These are phyloP conservation scores for Adansonia rubrostipa DNA, from an alignment of 441 rosid species.

Conservation along the genomic window DNA sequence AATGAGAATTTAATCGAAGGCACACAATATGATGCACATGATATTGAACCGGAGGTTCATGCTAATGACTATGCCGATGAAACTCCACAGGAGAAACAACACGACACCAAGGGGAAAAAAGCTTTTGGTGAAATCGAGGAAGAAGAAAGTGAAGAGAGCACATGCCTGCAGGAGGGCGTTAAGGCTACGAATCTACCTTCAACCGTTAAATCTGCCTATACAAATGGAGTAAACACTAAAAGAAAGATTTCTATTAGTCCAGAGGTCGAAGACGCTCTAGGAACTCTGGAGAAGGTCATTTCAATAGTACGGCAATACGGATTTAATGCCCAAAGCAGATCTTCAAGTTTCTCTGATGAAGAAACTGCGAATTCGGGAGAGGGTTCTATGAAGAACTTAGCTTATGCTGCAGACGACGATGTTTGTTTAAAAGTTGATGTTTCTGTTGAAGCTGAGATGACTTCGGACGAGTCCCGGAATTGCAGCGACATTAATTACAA, in stretches of 20 bases:
- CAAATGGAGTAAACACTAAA: slow-evolving; percentile 32
- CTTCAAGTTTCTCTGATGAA: slow-evolving; percentile 38
- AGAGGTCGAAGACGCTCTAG: slow-evolving; percentile 75
- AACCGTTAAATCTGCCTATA: slow-evolving; percentile 20
- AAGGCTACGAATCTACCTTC: slow-evolving; percentile 27
- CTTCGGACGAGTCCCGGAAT: slow-evolving; percentile 46
- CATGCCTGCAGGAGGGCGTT: slow-evolving; percentile 28
- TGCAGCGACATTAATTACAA: slow-evolving; percentile 35
- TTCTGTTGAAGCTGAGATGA: slow-evolving; percentile 40
- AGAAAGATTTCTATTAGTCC: slow-evolving; percentile 54
- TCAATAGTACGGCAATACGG: slow-evolving; percentile 55
- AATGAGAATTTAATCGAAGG: slow-evolving; percentile 36
- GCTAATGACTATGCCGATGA: slow-evolving; percentile 21
- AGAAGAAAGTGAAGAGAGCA: slow-evolving; percentile 39
- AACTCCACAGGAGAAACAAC: slow-evolving; percentile 37
- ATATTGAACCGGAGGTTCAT: slow-evolving; percentile 30
- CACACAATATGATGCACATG: slow-evolving; percentile 21
- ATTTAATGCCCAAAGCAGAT: slow-evolving; percentile 33
- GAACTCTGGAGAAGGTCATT: slow-evolving; percentile 73
- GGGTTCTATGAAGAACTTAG: slow-evolving; percentile 30
- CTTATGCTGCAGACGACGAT: slow-evolving; percentile 28
- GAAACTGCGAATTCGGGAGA: slow-evolving; percentile 37
- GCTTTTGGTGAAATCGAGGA: slow-evolving; percentile 62
- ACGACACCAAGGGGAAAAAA: slow-evolving; percentile 28
- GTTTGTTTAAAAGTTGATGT: slow-evolving; percentile 38